A percentile compares a stretch with the other conserved stretches of the same genome.
phyloP scores from a whole-genome alignment of 805 yeast genomes.

The Candida manassasensis region DNA sequence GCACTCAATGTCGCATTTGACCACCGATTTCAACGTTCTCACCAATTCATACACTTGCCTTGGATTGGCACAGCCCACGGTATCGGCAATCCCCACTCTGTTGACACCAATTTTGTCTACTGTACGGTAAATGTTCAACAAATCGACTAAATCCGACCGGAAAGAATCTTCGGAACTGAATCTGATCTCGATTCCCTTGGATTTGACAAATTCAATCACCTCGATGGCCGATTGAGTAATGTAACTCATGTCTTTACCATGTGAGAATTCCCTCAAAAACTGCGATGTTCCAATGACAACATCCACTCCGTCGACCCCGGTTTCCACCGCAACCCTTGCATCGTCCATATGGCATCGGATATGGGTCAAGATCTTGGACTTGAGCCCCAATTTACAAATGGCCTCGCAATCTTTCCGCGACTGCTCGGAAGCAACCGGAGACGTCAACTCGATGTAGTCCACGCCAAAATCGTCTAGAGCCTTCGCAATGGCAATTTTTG shows the following conservation, averaged over 20 bases:
- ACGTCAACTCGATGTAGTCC: conserved; percentile 94
- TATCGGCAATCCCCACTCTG: conserved; percentile 98
- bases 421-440: conserved; percentile 97
- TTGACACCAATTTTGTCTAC: conserved; percentile 97
- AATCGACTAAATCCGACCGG: conserved; percentile 93
- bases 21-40: conserved; percentile 88
- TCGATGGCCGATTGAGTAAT: conserved; percentile 94
- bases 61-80: conserved; percentile 99
- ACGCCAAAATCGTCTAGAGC: conserved; percentile 98
- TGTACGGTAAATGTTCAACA: conserved; percentile 91
- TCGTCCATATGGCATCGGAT: conserved; percentile 99
- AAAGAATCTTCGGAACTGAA: conserved; percentile 96
- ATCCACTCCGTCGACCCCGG: conserved; percentile 99
- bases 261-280: conserved; percentile 89
- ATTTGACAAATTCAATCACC: conserved; percentile 95
- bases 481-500: conserved; percentile 94
- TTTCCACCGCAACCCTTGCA: conserved; percentile 93
- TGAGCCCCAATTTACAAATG: conserved; percentile 92
- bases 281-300: conserved; percentile 97
- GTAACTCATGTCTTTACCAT: conserved; percentile 98
- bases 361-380: conserved; percentile 93
- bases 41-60: conserved; percentile 97
- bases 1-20: conserved; percentile 94
- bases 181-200: conserved; percentile 94
- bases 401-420: conserved; percentile 93